Evolutionary conservation across 352 stramenopile genomes (phyloP), one percentile per base, ranked within the genome.

Genomic region (Saprolegnia diclina): DNA sequence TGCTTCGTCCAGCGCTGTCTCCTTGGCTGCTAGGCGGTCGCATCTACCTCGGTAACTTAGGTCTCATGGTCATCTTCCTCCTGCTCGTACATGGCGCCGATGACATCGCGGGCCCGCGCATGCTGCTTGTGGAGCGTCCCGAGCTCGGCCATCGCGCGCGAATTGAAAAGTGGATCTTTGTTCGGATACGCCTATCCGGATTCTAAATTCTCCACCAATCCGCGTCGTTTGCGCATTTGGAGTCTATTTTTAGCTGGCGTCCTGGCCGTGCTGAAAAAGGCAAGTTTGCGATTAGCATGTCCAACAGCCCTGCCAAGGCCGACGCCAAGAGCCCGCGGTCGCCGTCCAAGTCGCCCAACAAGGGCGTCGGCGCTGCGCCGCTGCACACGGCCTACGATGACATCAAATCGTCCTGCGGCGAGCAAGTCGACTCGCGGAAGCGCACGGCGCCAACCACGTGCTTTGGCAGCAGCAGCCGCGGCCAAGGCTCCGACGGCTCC

Each of bases 391-490:
- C 73, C 55, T 91, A 83, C 57, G 77, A 75, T 32, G 83, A 89
- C 59, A 81, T 89, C 69, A 90, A 91, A 61, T 89, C 80, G 16
- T 83, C 81, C 3, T 82, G 77, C 54, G 83, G 83, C 26, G 79
- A 85, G 42, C 83, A 91, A 66, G 78, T 89, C 10, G 83, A 91
- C 67, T 91, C 83, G 10, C 80, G 82, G 65, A 90, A 91, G 67
- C 75, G 78, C 7, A 89, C 83, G 22, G 82, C 83, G 10, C 83
- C 83, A 0, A 72, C 73, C 19, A 82, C 82, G 0, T 79, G 86
- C 32, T 91, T 91, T 67, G 83, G 83, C 22, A 90, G 73, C 10
- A 85, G 78, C 67, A 83, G 76, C 21, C 80, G 83, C 4, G 75
- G 80, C 13, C 79, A 77, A 21, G 81, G 74, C 11, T 81, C 57